Evolutionary conservation across 176 grass and related monocot species (phyloP).

Genomic region (Pontederia paniculata): DNA sequence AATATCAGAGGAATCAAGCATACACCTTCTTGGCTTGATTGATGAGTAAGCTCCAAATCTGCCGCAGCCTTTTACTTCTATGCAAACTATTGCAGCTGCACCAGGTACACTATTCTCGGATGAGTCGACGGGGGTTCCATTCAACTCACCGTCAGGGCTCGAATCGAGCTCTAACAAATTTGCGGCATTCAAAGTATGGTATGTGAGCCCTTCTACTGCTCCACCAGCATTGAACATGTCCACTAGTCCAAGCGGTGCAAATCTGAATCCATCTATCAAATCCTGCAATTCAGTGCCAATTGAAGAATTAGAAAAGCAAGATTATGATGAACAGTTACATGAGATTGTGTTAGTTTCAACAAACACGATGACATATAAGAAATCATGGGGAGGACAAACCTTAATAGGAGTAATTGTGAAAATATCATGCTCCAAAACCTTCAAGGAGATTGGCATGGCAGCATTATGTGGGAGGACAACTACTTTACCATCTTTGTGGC

Average conservation of each 20-base stretch:
- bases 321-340: no score
- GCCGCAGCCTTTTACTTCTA: constrained; percentile 74
- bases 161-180: constrained; percentile 9
- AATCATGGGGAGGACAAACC: constrained; percentile 23
- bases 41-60: constrained; percentile 67
- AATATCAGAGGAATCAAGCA: constrained; percentile 30
- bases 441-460: constrained; percentile 52
- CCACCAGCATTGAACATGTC: constrained; percentile 90
- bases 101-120: constrained; percentile 4
- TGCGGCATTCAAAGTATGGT: constrained; percentile 32
- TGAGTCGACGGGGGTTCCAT: neutral
- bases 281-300: constrained; percentile 26
- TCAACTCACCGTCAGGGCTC: neutral
- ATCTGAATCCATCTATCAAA: constrained; percentile 45
- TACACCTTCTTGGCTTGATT: constrained; percentile 40
- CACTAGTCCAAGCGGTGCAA: constrained; percentile 52
- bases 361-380: neutral
- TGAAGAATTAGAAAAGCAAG: no score
- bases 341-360: neutral
- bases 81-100: constrained; percentile 43
- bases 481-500: constrained; percentile 32
- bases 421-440: constrained; percentile 74
- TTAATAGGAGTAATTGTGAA: constrained; percentile 78
- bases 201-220: constrained; percentile 59
- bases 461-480: constrained; percentile 33